These are phyloP conservation scores for Solanum tacnaense DNA, from an alignment of 257 asterid species.

Conservation along the genomic window DNA sequence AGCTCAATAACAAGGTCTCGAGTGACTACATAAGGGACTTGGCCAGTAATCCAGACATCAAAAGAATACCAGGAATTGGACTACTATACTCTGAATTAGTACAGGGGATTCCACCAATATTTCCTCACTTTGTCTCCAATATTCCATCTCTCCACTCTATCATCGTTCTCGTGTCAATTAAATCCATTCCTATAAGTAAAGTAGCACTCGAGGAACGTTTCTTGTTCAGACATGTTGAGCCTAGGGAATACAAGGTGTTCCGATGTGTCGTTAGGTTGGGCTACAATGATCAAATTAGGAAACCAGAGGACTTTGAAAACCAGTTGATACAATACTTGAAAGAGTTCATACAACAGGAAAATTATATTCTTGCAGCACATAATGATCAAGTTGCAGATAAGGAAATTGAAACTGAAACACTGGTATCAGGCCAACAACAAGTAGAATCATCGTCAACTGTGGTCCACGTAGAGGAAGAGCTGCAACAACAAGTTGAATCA, in stretches of 20 bases:
- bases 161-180: constrained; percentile 52
- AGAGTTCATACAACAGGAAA: constrained; percentile 37
- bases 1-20: constrained; percentile 56
- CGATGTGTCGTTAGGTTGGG: constrained; percentile 64
- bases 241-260: constrained; percentile 23
- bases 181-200: constrained; percentile 55
- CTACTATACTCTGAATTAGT: constrained; percentile 55
- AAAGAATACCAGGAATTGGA: constrained; percentile 56
- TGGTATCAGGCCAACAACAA: not conserved
- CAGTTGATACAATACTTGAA: constrained; percentile 36
- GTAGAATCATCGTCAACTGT: not conserved
- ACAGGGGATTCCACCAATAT: constrained; percentile 69
- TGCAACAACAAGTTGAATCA: not conserved
- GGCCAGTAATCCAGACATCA: constrained; percentile 11
- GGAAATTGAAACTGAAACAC: not conserved
- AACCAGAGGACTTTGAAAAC: constrained; percentile 34
- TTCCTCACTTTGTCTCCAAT: constrained; percentile 46
- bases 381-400: not conserved
- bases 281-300: constrained; percentile 46
- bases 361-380: constrained; percentile 18
- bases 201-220: constrained; percentile 43
- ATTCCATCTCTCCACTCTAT: constrained; percentile 49
- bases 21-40: constrained; percentile 25
- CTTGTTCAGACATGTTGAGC: constrained; percentile 50
- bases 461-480: constrained; percentile 22